Conservation (phyloP, 352 stramenopile species). For the Phytophthora hibernalis region DNA sequence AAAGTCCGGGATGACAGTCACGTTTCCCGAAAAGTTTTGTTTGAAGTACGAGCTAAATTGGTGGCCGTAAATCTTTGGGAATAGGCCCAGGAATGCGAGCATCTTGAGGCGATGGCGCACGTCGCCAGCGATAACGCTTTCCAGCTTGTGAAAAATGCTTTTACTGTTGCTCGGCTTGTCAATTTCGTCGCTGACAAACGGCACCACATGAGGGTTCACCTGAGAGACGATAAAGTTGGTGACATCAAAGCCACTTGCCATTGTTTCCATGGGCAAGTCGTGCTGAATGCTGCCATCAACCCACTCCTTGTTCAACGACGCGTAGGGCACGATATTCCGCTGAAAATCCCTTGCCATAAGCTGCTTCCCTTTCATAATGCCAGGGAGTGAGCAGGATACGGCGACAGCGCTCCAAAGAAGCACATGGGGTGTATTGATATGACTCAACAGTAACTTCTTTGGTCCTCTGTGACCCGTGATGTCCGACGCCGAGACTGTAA, state of each 20-base stretch:
- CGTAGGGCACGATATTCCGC: slow-evolving; percentile 91
- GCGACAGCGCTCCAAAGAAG: slow-evolving; percentile 92
- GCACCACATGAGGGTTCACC: slow-evolving; percentile 92
- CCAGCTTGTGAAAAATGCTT: slow-evolving; percentile 72
- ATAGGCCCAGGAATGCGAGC: slow-evolving; percentile 89
- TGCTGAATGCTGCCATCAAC: slow-evolving; percentile 93
- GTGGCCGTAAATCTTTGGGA: slow-evolving; percentile 84
- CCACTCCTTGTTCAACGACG: slow-evolving; percentile 92
- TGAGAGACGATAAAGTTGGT: slow-evolving; percentile 93
- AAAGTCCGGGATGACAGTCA: slow-evolving; percentile 94
- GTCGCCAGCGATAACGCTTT: slow-evolving; percentile 87
- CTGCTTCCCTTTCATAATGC: slow-evolving; percentile 93
- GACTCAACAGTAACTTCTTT: slow-evolving; percentile 91
- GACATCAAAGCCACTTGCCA: slow-evolving; percentile 95
- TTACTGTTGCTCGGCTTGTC: slow-evolving; percentile 67
- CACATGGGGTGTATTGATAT: slow-evolving; percentile 94
- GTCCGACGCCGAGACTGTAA: slow-evolving; percentile 93
- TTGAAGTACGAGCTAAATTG: slow-evolving; percentile 81
- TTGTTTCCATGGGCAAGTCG: slow-evolving; percentile 94
- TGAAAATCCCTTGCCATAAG: slow-evolving; percentile 77
- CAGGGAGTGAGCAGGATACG: slow-evolving; percentile 92
- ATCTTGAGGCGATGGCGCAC: slow-evolving; percentile 72
- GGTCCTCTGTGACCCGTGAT: slow-evolving; percentile 85
- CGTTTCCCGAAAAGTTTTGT: slow-evolving; percentile 97
- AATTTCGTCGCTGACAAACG: slow-evolving; percentile 92